Evolutionary conservation across 768 basidiomycete species (phyloP), one percentile per base, ranked within the genome.

Genomic region (Cyathus striatus): DNA sequence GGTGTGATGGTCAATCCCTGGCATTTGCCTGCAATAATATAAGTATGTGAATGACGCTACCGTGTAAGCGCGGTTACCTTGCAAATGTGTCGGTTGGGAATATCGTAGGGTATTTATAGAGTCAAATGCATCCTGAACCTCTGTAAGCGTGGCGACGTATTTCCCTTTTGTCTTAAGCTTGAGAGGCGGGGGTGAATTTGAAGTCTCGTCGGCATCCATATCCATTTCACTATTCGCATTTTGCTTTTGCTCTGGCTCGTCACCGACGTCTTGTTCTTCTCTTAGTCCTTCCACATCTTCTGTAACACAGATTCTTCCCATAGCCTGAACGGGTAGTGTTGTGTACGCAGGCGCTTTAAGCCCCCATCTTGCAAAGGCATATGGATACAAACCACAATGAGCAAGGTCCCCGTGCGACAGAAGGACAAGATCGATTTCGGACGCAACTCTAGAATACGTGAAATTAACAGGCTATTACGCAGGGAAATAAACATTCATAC

Each of bases 1-100:
- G 96, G 92, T 14, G 93, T 94, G 49, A 99, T 89, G 2, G 92
- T 94, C 54, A 94, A 68, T 14, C 90, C 90, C 59, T 93, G 88
- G 55, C 89, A 90, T 69, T 92, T 90, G 40, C 91, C 89, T 88
- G 56, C n/a, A n/a, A 30, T 24, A 48, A 33, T 4, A 32, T 22
- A 32, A 23, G 46, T 10, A 46, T 23, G 27, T 14, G 16, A 24
- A 23, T 32, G 20, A 32, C 27, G 18, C 9, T 33, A 40, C 4
- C 41, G 25, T 9, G 47, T 25, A 33, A 42, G 42, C 30, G n/a
- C 34, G 49, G 43, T 60, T 54, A 90, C 94, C 94, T 73, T 90
- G 87, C 23, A 99, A 74, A 65, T 95, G 93, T 4, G 90, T 88
- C 3, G 95, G 95, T 51, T 97, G 94, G 6, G 92, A 94, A 59